These are phyloP conservation scores for Populus davidiana DNA, from an alignment of 345 rosid genomes.

Conservation along the genomic window DNA sequence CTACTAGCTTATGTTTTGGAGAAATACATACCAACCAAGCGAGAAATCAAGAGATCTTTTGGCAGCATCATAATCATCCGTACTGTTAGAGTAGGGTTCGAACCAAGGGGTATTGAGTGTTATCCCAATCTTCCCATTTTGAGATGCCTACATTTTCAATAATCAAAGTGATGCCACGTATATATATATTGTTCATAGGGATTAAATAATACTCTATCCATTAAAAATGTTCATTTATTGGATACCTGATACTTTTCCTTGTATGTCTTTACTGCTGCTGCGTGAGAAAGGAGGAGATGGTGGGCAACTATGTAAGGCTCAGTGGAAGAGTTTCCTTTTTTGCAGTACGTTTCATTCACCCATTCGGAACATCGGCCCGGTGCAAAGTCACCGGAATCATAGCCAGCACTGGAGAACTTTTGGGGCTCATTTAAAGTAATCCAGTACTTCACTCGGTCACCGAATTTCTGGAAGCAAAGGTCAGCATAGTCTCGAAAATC, in stretches of 20 bases:
- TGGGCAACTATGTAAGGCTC: too few species aligned
- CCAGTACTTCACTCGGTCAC: slow-evolving; percentile 11
- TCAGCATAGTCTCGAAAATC: slow-evolving; percentile 1
- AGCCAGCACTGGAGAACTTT: slow-evolving; percentile 10
- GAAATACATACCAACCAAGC: too few species aligned
- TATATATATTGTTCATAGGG: too few species aligned
- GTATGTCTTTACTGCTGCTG: slow-evolving; percentile 6
- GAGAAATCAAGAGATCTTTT: slow-evolving; percentile 2
- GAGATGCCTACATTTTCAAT: background rate
- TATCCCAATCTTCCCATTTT: slow-evolving; percentile 13
- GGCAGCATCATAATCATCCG: background rate
- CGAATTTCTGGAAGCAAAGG: background rate
- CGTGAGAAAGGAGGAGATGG: slow-evolving; percentile 8
- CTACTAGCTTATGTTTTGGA: too few species aligned
- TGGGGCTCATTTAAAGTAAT: slow-evolving; percentile 6
- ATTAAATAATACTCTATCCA: background rate
- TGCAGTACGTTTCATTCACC: too few species aligned
- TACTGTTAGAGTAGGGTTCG: background rate
- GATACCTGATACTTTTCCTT: slow-evolving; percentile 2
- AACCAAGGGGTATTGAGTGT: background rate
- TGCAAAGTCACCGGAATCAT: slow-evolving; percentile 33
- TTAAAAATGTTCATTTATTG: background rate
- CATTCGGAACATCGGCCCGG: slow-evolving; percentile 17
- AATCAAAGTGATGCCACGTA: background rate
- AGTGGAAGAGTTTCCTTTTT: too few species aligned